A percentile compares a stretch with the other conserved stretches of the same genome.
Conservation (phyloP, 495 filamentous ascomycete genomes). For the Cudoniella acicularis region DNA sequence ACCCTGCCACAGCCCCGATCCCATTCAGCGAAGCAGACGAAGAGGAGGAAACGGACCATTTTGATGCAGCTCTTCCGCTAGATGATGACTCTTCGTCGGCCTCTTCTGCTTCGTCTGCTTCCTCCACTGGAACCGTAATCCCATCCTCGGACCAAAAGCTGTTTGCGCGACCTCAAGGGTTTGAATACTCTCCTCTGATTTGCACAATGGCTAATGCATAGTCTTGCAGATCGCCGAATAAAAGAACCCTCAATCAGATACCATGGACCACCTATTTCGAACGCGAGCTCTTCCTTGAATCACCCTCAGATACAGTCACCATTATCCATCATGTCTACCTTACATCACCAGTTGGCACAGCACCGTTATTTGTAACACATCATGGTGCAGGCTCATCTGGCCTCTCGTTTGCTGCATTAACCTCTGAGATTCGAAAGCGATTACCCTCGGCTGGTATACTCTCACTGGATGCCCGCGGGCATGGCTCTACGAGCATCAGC, state of each 20-base stretch:
- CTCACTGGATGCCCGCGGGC: constrained; percentile 78
- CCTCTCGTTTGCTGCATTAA: constrained; percentile 80
- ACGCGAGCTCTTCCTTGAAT: constrained; percentile 72
- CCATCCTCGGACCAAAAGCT: constrained; percentile 72
- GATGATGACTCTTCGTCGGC: constrained; percentile 74
- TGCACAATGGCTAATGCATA: neutral
- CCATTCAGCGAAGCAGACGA: constrained; percentile 51
- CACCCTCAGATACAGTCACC: constrained; percentile 27
- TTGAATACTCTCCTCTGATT: constrained; percentile 19
- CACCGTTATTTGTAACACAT: constrained; percentile 83
- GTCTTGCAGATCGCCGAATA: constrained; percentile 18
- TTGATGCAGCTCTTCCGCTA: constrained; percentile 27
- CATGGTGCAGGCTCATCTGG: constrained; percentile 89
- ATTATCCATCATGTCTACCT: constrained; percentile 84
- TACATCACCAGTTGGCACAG: constrained; percentile 56
- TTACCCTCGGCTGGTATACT: constrained; percentile 81
- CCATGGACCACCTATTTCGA: constrained; percentile 88
- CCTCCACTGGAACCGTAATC: constrained; percentile 84
- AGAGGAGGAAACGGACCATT: constrained; percentile 31
- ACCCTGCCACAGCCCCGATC: constrained; percentile 48
- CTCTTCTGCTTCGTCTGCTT: constrained; percentile 66
- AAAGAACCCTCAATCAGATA: constrained; percentile 50
- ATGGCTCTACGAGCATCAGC: constrained; percentile 65
- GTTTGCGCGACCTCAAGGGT: constrained; percentile 68
- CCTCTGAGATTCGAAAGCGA: constrained; percentile 68